These are phyloP conservation scores for Phytopythium montanum DNA, from an alignment of 352 stramenopile genomes.

Conservation along the genomic window DNA sequence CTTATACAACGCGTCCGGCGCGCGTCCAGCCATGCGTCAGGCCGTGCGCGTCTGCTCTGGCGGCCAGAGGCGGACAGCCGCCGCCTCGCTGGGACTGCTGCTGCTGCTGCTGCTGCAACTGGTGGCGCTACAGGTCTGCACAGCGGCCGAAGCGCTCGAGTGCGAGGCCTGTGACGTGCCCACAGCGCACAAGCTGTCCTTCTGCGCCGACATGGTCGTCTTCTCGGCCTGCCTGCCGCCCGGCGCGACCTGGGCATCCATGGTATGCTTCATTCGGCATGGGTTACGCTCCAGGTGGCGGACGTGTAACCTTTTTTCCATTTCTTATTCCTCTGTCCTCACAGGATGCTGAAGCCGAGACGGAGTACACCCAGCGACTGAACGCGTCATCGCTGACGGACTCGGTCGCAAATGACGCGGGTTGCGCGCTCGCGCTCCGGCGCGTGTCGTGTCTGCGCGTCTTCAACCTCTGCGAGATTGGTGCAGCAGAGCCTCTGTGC, in stretches of 20 bases:
- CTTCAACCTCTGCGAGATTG: conserved; percentile 74
- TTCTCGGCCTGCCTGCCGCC: conserved; percentile 58
- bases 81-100: too few relatives aligned
- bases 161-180: conserved; percentile 63
- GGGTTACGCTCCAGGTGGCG: neutral
- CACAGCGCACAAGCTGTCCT: conserved; percentile 31
- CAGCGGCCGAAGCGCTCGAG: conserved; percentile 8
- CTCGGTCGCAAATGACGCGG: conserved; percentile 7
- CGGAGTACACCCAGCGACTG: conserved; percentile 26
- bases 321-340: neutral
- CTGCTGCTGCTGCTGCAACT: neutral
- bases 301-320: neutral
- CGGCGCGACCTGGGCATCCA: conserved; percentile 42
- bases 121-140: neutral
- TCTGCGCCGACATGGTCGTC: conserved; percentile 42
- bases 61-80: conserved; percentile 1
- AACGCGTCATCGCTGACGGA: conserved; percentile 15
- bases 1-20: neutral
- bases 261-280: neutral
- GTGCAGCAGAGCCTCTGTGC: conserved; percentile 53
- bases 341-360: conserved; percentile 36
- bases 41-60: neutral
- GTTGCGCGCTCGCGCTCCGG: conserved; percentile 36
- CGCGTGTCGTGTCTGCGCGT: conserved; percentile 46
- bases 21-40: neutral